Conservation (phyloP, 805 yeast species). For the Saturnispora ahearnii region DNA sequence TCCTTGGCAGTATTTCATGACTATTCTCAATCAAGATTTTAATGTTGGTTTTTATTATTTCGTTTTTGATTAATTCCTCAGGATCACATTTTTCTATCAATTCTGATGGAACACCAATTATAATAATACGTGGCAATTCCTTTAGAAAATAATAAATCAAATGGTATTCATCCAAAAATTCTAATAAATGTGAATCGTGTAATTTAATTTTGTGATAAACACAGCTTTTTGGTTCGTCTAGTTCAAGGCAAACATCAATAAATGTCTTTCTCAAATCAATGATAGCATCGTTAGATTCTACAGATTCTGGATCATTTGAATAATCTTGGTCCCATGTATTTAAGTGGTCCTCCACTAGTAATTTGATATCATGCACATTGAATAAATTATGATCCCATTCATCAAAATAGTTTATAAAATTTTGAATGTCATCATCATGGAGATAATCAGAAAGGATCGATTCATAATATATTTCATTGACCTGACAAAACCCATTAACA, state of each 20-base stretch:
- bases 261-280: conserved; percentile 34
- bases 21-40: conserved; percentile 51
- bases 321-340: conserved; percentile 19
- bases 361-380: conserved; percentile 36
- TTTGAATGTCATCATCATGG: conserved; percentile 24
- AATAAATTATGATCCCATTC: conserved; percentile 54
- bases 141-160: conserved; percentile 42
- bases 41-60: conserved; percentile 35
- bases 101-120: conserved; percentile 21
- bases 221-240: conserved; percentile 54
- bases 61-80: conserved; percentile 29
- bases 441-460: conserved; percentile 39
- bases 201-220: conserved; percentile 52
- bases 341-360: conserved; percentile 39
- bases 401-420: conserved; percentile 36
- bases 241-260: conserved; percentile 45
- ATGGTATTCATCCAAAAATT: conserved; percentile 54
- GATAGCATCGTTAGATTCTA: neutral
- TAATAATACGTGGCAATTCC: conserved; percentile 44
- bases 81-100: conserved; percentile 36
- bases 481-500: conserved; percentile 15
- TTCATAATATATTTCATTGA: conserved; percentile 37
- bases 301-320: conserved; percentile 6
- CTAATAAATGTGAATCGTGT: conserved; percentile 45
- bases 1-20: conserved; percentile 52